Evolutionary conservation across 202 grass and related monocot species (phyloP), one percentile per base, ranked within the genome.

Genomic region (Eragrostis tef): DNA sequence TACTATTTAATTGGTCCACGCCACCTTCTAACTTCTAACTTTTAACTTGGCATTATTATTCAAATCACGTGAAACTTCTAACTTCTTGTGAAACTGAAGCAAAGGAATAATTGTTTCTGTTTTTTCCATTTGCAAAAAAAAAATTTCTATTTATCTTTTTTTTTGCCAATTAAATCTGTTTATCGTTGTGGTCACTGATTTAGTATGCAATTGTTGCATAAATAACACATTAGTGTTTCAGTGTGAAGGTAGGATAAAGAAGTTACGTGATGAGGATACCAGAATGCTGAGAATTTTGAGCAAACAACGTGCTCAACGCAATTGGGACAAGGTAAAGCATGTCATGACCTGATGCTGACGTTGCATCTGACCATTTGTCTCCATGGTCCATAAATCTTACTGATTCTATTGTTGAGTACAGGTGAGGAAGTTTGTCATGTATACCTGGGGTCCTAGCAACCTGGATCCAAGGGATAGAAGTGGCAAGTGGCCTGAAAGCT

Each of bases 371-470:
- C 15, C 7, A 14, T 74, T 46, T 76, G 46, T 65, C 46, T 53
- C 48, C 46, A 29, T 72, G 43, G 42, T 79, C 9, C 21, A 46
- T 67, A 72, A 45, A 68, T 8, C 7, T 20, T 62, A 73, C 17
- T 42, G 17, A 75, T 93, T 24, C 85, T 50, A 6, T 27, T 83
- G 4, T 64, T 79, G 77, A 39, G 5, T 6, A 16, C 64, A 98
- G 95, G 71, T 93, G 74, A 87, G 95, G 65, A 98, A 98, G 72
- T 98, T 88, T 88, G 95, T 98, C 64, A 94, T 94, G 95, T 98
- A 91, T 76, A 98, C 92, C 14, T 98, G 92, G 92, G 92, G 95
- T 34, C 88, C 84, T 59, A 91, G 79, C 88, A 93, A 94, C 70
- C 73, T 98, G 86, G 90, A 93, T 84, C 86, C 84, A 67, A 89